phyloP scores from a whole-genome alignment of 176 grass and related monocot species.

The Carex pumila region DNA sequence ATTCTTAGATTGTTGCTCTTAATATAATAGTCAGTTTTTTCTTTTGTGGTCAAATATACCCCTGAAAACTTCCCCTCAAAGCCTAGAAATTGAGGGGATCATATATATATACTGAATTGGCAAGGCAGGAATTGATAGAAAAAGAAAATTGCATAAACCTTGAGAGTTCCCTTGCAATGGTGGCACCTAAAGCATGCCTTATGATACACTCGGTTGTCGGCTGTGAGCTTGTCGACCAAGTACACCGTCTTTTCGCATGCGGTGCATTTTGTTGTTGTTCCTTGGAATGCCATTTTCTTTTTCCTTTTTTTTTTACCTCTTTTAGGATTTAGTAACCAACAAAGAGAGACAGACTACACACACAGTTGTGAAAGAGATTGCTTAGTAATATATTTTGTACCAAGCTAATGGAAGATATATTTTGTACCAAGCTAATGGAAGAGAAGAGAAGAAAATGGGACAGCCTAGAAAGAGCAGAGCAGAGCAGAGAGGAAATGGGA shows the following conservation, averaged over 20 bases:
- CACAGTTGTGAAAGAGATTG: neutral
- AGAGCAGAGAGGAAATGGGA: neutral
- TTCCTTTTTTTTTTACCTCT: neutral
- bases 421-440: neutral
- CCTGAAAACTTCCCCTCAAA: no score
- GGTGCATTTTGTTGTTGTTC: slow-evolving; percentile 85
- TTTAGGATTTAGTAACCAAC: neutral
- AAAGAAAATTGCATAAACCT: slow-evolving; percentile 33
- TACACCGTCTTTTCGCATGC: slow-evolving; percentile 97
- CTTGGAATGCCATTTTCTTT: slow-evolving; percentile 62
- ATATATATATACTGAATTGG: neutral
- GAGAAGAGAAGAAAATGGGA: neutral
- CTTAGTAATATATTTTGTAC: neutral
- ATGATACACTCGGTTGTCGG: slow-evolving; percentile 93
- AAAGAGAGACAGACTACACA: neutral
- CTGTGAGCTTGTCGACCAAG: slow-evolving; percentile 97
- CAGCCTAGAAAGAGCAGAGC: neutral
- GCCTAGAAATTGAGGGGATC: no score
- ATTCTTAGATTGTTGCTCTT: no score
- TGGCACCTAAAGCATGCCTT: slow-evolving; percentile 98
- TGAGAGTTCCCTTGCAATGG: slow-evolving; percentile 97
- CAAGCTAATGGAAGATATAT: no score
- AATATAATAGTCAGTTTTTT: no score
- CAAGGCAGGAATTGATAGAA: neutral
- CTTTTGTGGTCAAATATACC: no score